Evolutionary conservation across 495 filamentous ascomycete species (phyloP).

Genomic region (Aspergillus heteromorphus): DNA sequence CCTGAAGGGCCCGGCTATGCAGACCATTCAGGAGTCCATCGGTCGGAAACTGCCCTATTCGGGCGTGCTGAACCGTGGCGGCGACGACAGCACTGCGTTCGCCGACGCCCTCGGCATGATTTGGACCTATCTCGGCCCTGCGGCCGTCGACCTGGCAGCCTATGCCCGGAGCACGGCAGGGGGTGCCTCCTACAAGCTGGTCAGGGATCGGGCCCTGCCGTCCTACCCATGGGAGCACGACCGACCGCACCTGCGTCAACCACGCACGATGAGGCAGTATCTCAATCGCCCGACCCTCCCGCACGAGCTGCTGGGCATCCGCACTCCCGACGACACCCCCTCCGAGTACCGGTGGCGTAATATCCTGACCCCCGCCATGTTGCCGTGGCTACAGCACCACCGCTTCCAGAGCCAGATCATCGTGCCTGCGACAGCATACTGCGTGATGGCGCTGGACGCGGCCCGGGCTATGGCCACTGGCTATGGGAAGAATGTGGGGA

Average conservation of each 20-base stretch:
- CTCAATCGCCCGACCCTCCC: constrained; percentile 10
- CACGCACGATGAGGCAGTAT: constrained; percentile 26
- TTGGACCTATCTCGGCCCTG: constrained; percentile 29
- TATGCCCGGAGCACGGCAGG: neutral
- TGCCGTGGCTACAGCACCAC: constrained; percentile 40
- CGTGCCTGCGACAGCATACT: constrained; percentile 57
- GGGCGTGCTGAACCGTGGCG: constrained; percentile 31
- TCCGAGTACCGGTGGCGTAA: constrained; percentile 32
- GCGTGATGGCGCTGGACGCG: constrained; percentile 54
- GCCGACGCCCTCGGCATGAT: constrained; percentile 43
- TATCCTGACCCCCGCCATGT: constrained; percentile 24
- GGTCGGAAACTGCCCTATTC: constrained; percentile 29
- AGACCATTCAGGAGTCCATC: constrained; percentile 31
- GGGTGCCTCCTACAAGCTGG: constrained; percentile 22
- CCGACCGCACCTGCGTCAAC: constrained; percentile 44
- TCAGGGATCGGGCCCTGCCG: too few relatives aligned
- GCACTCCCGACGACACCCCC: constrained; percentile 13
- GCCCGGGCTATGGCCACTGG: neutral
- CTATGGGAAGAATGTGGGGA: constrained; percentile 2
- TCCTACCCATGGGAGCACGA: constrained; percentile 50
- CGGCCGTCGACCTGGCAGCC: too few relatives aligned
- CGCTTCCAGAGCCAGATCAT: constrained; percentile 38
- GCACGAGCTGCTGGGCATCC: constrained; percentile 31
- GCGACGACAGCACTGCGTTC: constrained; percentile 35
- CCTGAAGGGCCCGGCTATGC: constrained; percentile 41